Percentiles rank a stretch among this genome's conserved stretches.
Conservation (phyloP, 2,329 filamentous ascomycete species). For the Colletotrichum brevisporum region DNA sequence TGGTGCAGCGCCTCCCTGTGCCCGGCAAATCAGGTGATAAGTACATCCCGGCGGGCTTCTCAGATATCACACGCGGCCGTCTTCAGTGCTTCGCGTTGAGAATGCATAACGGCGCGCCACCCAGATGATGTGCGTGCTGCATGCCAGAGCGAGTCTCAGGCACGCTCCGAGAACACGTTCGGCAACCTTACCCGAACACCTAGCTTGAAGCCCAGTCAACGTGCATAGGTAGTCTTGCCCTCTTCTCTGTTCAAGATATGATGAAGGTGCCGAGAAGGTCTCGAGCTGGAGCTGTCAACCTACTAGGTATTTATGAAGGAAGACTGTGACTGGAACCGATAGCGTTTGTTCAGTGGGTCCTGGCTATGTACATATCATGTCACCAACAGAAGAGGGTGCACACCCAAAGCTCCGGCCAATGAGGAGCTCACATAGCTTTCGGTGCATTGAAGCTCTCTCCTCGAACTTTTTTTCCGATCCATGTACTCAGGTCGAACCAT, state of each 20-base stretch:
- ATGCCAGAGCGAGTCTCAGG: neutral
- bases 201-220: too few species aligned
- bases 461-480: neutral
- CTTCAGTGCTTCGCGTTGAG: neutral
- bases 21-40: slow-evolving; percentile 22
- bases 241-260: too few species aligned
- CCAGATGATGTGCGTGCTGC: neutral
- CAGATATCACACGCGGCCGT: slow-evolving; percentile 3
- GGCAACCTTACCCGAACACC: neutral
- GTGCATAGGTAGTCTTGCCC: too few species aligned
- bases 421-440: slow-evolving; percentile 27
- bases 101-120: neutral
- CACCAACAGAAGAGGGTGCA: too few species aligned
- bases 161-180: too few species aligned
- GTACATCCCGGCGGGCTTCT: neutral
- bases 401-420: slow-evolving; percentile 33
- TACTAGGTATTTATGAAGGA: too few species aligned
- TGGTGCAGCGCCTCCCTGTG: slow-evolving; percentile 27
- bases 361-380: too few species aligned
- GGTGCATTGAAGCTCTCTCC: slow-evolving; percentile 8
- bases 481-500: neutral
- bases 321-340: too few species aligned
- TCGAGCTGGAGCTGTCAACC: too few species aligned
- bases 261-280: too few species aligned
- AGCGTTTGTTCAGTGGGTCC: too few species aligned